These are phyloP conservation scores for Paecilomyces variotii DNA, from an alignment of 2,329 filamentous ascomycete genomes.

Conservation along the genomic window DNA sequence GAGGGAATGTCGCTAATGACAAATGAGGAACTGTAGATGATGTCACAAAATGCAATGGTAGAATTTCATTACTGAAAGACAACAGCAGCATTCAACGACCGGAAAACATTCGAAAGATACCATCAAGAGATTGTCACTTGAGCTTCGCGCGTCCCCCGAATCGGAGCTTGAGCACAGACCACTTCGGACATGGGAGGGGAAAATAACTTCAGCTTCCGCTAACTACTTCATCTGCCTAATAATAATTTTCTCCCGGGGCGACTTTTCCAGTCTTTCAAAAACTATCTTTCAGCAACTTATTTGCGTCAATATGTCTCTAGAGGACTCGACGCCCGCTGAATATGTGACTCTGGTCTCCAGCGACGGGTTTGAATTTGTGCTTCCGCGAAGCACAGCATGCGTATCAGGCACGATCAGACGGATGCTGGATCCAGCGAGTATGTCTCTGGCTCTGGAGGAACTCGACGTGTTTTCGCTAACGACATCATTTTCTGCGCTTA, in stretches of 20 bases:
- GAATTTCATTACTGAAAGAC: background rate
- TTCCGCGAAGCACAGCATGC: conserved; percentile 53
- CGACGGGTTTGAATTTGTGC: conserved; percentile 58
- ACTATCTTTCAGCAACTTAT: background rate
- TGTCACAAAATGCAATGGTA: background rate
- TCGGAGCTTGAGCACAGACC: conserved; percentile 22
- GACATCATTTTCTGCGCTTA: conserved; percentile 17
- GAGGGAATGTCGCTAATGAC: background rate
- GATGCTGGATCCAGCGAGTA: conserved; percentile 57
- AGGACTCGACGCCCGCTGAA: conserved; percentile 28
- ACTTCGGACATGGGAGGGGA: conserved; percentile 5
- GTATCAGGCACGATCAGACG: conserved; percentile 55
- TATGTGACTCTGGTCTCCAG: conserved; percentile 58
- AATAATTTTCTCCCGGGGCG: background rate
- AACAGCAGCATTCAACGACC: background rate
- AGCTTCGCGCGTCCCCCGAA: background rate
- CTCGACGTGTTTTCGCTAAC: conserved; percentile 2
- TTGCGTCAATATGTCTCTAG: conserved; percentile 8
- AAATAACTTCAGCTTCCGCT: background rate
- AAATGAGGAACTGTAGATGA: background rate
- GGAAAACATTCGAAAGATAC: background rate
- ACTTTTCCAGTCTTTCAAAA: background rate
- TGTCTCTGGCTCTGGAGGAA: conserved; percentile 14
- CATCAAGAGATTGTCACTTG: background rate
- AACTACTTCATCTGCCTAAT: background rate